These are phyloP conservation scores for Eucalyptus coolabah DNA, from an alignment of 345 rosid species.

Conservation along the genomic window DNA sequence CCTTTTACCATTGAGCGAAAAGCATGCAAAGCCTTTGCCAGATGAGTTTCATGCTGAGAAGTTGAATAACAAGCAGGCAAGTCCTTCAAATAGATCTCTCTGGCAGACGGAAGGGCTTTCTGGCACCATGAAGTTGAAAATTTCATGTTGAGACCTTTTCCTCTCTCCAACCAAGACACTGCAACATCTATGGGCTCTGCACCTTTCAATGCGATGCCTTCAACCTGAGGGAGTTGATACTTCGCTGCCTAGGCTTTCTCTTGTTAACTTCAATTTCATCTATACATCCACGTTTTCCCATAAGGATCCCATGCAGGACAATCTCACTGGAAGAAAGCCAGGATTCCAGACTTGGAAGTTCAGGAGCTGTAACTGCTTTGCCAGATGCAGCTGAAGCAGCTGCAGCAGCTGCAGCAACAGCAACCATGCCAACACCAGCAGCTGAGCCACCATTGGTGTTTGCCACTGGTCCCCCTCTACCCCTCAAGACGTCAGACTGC, in stretches of 20 bases:
- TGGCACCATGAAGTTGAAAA: constrained; percentile 76
- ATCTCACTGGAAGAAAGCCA: constrained; percentile 61
- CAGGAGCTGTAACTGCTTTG: constrained; percentile 35
- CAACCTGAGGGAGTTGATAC: constrained; percentile 19
- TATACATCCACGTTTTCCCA: constrained; percentile 32
- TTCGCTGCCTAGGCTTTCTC: constrained; percentile 50
- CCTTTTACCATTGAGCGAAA: constrained; percentile 76
- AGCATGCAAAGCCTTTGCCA: constrained; percentile 48
- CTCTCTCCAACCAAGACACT: constrained; percentile 52
- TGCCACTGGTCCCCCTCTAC: constrained; percentile 54
- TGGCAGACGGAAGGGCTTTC: constrained; percentile 68
- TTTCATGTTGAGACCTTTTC: constrained; percentile 48
- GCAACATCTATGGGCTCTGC: constrained; percentile 46
- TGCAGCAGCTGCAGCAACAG: constrained; percentile 82
- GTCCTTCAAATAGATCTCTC: constrained; percentile 55
- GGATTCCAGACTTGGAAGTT: constrained; percentile 53
- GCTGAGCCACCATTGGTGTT: constrained; percentile 36
- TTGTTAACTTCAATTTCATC: constrained; percentile 35
- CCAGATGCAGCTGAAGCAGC: constrained; percentile 75
- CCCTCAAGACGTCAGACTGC: constrained; percentile 70
- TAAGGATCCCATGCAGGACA: constrained; percentile 40
- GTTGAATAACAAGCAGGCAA: constrained; percentile 71
- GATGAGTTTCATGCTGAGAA: constrained; percentile 49
- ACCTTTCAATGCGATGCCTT: constrained; percentile 26
- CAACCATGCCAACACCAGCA: constrained; percentile 75